Evolutionary conservation across 1,284 basidiomycete genomes (phyloP).

Genomic region (Pseudozyma hubeiensis): DNA sequence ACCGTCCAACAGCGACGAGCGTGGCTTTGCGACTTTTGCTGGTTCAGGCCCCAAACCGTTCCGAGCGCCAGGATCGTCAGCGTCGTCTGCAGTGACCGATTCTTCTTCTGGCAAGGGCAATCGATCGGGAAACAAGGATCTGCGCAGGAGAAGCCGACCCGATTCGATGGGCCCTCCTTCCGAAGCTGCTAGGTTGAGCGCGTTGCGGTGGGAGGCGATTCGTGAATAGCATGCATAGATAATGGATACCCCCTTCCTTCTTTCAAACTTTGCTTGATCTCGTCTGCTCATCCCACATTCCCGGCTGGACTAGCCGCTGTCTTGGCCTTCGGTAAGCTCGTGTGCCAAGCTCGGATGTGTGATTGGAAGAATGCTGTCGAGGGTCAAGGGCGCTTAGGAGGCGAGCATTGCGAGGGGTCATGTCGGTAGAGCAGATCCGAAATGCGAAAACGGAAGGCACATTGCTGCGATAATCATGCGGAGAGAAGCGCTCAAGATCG

Average conservation of each 20-base stretch:
- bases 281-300: no score
- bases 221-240: slow-evolving; percentile 23
- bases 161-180: slow-evolving; percentile 51
- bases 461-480: no score
- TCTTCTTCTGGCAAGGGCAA: slow-evolving; percentile 24
- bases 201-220: slow-evolving; percentile 46
- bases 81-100: slow-evolving; percentile 13
- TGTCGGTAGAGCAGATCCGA: no score
- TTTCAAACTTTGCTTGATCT: no score
- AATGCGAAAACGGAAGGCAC: no score
- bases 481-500: no score
- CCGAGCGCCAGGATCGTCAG: slow-evolving; percentile 17
- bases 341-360: no score
- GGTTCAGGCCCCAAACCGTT: slow-evolving; percentile 29
- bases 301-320: no score
- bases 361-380: no score
- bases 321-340: no score
- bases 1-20: background rate
- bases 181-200: slow-evolving; percentile 39
- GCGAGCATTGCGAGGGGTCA: no score
- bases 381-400: no score
- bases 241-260: background rate
- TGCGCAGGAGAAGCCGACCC: slow-evolving; percentile 31
- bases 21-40: slow-evolving; percentile 16
- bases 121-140: slow-evolving; percentile 32